Evolutionary conservation across 169 alveolate species (phyloP).

Genomic region (Babesia caballi): DNA sequence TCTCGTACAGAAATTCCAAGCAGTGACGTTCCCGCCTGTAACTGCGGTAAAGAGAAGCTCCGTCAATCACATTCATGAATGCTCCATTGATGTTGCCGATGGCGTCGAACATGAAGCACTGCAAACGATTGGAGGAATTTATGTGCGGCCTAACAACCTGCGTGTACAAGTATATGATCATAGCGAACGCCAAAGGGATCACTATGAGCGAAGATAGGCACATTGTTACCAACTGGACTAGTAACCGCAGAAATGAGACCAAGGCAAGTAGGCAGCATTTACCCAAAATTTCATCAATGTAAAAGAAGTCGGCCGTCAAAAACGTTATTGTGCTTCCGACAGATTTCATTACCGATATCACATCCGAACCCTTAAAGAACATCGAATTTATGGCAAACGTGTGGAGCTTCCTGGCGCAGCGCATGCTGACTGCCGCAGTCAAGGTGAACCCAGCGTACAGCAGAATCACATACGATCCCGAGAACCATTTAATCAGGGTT

Average conservation of each 20-base stretch:
- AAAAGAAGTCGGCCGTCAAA: conserved; percentile 18
- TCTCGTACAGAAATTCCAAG: neutral
- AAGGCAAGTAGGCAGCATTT: neutral
- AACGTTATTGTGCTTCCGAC: conserved; percentile 17
- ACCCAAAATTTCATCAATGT: conserved; percentile 27
- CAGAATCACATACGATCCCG: neutral
- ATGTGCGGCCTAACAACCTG: neutral
- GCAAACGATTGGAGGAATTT: neutral
- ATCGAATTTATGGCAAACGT: conserved; percentile 10
- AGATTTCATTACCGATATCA: conserved; percentile 2
- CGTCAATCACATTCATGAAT: neutral
- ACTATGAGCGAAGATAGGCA: neutral
- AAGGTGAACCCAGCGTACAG: neutral
- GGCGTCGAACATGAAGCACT: conserved; percentile 27
- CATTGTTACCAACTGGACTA: conserved; percentile 9
- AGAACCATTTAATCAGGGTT: neutral
- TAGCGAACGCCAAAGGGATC: neutral
- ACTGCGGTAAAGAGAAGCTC: conserved; percentile 14
- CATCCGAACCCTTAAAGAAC: conserved; percentile 19
- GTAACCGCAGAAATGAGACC: neutral
- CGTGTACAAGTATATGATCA: neutral
- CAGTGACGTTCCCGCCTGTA: neutral
- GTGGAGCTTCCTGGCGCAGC: conserved; percentile 4
- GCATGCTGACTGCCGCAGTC: neutral
- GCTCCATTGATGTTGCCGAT: neutral